phyloP scores from a whole-genome alignment of 106 monocot genomes.

The Cymbidium sinense region DNA sequence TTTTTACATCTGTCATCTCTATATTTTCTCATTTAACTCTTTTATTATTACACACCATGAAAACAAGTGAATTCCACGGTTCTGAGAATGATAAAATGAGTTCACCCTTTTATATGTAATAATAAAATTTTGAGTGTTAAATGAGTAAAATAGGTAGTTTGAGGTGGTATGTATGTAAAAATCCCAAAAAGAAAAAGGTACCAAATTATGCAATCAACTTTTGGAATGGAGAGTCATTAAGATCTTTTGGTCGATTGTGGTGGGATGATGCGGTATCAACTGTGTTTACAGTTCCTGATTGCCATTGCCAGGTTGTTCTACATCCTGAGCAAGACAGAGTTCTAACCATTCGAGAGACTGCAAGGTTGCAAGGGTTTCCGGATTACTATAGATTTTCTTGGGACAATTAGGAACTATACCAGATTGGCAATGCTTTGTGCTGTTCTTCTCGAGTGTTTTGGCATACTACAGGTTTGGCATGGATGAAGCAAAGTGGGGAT shows the following conservation, averaged over 20 bases:
- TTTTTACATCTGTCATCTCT: no score
- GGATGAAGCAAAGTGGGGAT: no score
- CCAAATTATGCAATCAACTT: slow-evolving; percentile 44
- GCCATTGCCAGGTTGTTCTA: slow-evolving; percentile 18
- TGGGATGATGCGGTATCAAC: slow-evolving; percentile 29
- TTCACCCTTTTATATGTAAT: no score
- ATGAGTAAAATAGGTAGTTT: no score
- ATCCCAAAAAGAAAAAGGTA: no score
- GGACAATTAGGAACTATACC: slow-evolving; percentile 25
- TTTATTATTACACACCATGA: no score
- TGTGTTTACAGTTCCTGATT: slow-evolving; percentile 24
- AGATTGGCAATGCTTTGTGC: slow-evolving; percentile 92
- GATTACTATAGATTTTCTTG: slow-evolving; percentile 21
- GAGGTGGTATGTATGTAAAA: no score
- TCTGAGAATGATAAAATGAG: no score
- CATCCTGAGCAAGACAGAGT: slow-evolving; percentile 32
- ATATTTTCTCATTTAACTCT: no score
- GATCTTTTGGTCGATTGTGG: slow-evolving; percentile 25
- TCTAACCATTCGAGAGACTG: slow-evolving; percentile 21
- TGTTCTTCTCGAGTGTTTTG: slow-evolving; percentile 60
- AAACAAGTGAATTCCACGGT: no score
- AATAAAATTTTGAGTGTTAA: no score
- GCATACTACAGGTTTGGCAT: slow-evolving; percentile 58
- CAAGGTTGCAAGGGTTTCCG: slow-evolving; percentile 29
- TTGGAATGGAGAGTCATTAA: slow-evolving; percentile 45